Evolutionary conservation across 495 filamentous ascomycete genomes (phyloP).

Genomic region (Podospora sp.): DNA sequence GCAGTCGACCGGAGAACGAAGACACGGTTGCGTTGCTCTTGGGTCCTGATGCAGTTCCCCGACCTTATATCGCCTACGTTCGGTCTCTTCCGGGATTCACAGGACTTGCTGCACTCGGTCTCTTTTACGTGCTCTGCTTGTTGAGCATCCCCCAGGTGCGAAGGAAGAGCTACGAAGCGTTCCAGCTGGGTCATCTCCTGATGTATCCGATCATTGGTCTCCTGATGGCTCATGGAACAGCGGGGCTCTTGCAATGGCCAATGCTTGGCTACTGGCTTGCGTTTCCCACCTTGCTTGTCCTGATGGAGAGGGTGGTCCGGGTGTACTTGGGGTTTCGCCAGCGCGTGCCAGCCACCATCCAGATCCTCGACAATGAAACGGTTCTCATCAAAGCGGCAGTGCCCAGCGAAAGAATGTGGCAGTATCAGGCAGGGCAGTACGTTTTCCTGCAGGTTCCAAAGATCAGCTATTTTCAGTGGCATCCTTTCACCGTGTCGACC

Average conservation of each 20-base stretch:
- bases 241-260: slow-evolving; percentile 36
- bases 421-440: slow-evolving; percentile 46
- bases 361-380: slow-evolving; percentile 39
- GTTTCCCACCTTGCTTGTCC: slow-evolving; percentile 38
- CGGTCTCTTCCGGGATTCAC: slow-evolving; percentile 35
- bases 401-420: slow-evolving; percentile 35
- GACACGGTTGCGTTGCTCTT: slow-evolving; percentile 27
- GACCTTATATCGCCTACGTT: slow-evolving; percentile 34
- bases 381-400: slow-evolving; percentile 36
- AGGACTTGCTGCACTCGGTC: slow-evolving; percentile 36
- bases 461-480: slow-evolving; percentile 43
- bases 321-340: slow-evolving; percentile 34
- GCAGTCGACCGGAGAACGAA: slow-evolving; percentile 32
- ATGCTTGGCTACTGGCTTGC: slow-evolving; percentile 48
- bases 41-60: slow-evolving; percentile 24
- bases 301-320: slow-evolving; percentile 33
- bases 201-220: slow-evolving; percentile 46
- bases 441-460: slow-evolving; percentile 41
- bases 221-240: slow-evolving; percentile 39
- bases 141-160: slow-evolving; percentile 39
- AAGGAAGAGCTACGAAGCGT: slow-evolving; percentile 40
- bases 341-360: slow-evolving; percentile 31
- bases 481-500: slow-evolving; percentile 32
- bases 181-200: slow-evolving; percentile 43
- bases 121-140: slow-evolving; percentile 36